These are phyloP conservation scores for Jatropha podagrica DNA, from an alignment of 441 rosid genomes.

Conservation along the genomic window DNA sequence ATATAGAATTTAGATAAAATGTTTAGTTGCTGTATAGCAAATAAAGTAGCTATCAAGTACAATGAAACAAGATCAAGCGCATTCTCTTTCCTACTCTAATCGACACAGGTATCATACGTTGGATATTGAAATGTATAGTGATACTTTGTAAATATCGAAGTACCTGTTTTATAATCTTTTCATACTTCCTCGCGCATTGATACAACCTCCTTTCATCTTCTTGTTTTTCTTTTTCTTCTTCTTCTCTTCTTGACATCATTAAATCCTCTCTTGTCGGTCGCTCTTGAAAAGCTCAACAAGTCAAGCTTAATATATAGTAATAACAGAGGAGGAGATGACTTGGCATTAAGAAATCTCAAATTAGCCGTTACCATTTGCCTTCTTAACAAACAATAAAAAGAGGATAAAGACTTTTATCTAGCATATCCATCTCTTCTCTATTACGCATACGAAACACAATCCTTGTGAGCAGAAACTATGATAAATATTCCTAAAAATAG, in stretches of 20 bases:
- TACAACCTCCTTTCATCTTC: slow-evolving; percentile 41
- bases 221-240: slow-evolving; percentile 31
- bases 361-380: slow-evolving; percentile 39
- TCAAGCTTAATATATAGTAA: neutral
- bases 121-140: no score
- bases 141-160: neutral
- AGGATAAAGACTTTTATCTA: slow-evolving; percentile 19
- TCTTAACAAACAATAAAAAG: slow-evolving; percentile 5
- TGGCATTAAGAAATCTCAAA: slow-evolving; percentile 8
- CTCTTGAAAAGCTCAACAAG: neutral
- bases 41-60: no score
- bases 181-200: slow-evolving; percentile 39
- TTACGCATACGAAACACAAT: slow-evolving; percentile 27
- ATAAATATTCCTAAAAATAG: neutral
- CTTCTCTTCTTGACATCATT: slow-evolving; percentile 28
- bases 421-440: slow-evolving; percentile 15
- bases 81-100: no score
- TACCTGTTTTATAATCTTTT: slow-evolving; percentile 41
- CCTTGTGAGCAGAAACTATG: slow-evolving; percentile 36
- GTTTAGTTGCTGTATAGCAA: no score
- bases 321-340: slow-evolving; percentile 17
- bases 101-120: no score
- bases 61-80: no score
- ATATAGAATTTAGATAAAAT: no score
- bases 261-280: neutral